Conservation (phyloP, 1,284 basidiomycete genomes). For the Trametes pubescens region DNA sequence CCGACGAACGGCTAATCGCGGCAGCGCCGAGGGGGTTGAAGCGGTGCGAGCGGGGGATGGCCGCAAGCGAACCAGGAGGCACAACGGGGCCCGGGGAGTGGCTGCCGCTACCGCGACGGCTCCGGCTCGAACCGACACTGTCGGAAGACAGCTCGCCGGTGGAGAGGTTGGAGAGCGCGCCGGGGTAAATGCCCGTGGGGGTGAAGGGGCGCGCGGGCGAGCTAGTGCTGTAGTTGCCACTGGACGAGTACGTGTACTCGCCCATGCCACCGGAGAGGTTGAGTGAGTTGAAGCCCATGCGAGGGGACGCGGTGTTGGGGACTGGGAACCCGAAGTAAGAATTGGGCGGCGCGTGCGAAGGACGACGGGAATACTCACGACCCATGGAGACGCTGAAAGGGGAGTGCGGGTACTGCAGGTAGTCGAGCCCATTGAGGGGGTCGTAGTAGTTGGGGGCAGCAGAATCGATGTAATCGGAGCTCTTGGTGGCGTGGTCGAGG, state of each 20-base stretch:
- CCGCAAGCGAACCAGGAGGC: conserved; percentile 61
- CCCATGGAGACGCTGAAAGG: conserved; percentile 55
- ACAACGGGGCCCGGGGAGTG: conserved; percentile 69
- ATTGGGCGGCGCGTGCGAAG: conserved; percentile 24
- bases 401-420: conserved; percentile 58
- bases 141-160: conserved; percentile 76
- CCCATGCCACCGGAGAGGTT: conserved; percentile 63
- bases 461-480: conserved; percentile 61
- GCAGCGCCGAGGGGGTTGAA: conserved; percentile 76
- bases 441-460: conserved; percentile 59
- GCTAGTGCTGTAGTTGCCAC: conserved; percentile 55
- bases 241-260: conserved; percentile 70
- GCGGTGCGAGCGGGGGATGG: conserved; percentile 74
- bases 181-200: conserved; percentile 75
- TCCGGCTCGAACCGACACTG: conserved; percentile 65
- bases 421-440: conserved; percentile 61
- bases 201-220: conserved; percentile 73
- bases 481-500: conserved; percentile 56
- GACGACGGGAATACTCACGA: conserved; percentile 45
- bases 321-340: conserved; percentile 39
- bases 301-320: conserved; percentile 60
- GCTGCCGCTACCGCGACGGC: conserved; percentile 71
- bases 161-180: conserved; percentile 72
- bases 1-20: conserved; percentile 47
- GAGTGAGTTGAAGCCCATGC: conserved; percentile 67